A percentile compares a stretch with the other conserved stretches of the same genome.
Evolutionary conservation across 345 rosid species (phyloP).

Genomic region (Heritiera littoralis): DNA sequence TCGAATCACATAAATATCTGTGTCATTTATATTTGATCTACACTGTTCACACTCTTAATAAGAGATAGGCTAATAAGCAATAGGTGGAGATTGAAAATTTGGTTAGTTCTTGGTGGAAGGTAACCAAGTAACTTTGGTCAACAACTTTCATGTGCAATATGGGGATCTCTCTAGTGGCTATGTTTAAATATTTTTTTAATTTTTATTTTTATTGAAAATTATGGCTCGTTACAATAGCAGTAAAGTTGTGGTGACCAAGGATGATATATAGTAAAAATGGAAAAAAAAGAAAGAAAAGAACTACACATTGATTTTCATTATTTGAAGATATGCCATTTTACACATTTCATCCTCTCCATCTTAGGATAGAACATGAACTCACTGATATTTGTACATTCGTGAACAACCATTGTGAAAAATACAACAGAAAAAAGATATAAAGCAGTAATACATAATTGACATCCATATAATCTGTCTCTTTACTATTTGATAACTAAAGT

Average conservation of each 20-base stretch:
- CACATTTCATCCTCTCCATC: background rate
- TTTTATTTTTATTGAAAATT: background rate
- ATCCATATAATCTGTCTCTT: background rate
- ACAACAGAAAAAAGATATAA: background rate
- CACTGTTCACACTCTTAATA: too few species aligned
- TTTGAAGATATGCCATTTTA: background rate
- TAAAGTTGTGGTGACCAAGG: background rate
- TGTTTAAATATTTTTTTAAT: background rate
- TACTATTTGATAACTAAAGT: background rate
- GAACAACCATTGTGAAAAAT: background rate
- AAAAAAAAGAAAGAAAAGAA: background rate
- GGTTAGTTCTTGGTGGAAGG: too few species aligned
- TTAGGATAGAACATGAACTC: background rate
- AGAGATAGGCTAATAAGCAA: too few species aligned
- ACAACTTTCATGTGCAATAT: too few species aligned
- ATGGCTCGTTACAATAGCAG: too few species aligned
- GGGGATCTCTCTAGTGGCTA: background rate
- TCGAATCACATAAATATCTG: too few species aligned
- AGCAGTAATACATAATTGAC: background rate
- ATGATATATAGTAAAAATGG: background rate
- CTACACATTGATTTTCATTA: background rate
- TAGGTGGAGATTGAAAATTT: too few species aligned
- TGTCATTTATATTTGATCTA: too few species aligned
- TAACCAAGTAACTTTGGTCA: too few species aligned
- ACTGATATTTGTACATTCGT: background rate